These are phyloP conservation scores for Verticillium longisporum DNA, from an alignment of 2,329 filamentous ascomycete species.

Conservation along the genomic window DNA sequence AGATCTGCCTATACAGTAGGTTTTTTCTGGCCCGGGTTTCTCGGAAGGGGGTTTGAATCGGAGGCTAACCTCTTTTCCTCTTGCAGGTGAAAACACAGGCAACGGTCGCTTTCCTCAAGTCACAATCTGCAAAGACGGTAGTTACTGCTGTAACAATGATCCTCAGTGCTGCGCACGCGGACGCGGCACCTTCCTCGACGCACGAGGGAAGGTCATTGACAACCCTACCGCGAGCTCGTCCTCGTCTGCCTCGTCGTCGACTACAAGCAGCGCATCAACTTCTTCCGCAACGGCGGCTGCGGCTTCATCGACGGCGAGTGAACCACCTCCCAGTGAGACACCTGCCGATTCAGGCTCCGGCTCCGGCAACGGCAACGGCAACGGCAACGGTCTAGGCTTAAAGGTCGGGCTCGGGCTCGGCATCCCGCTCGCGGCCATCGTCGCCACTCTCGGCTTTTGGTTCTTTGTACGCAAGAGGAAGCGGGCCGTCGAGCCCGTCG, in stretches of 20 bases:
- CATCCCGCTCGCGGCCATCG: neutral
- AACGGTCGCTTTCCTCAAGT: neutral
- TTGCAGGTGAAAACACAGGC: neutral
- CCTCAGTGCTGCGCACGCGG: neutral
- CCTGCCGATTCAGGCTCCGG: neutral
- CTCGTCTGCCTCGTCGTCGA: neutral
- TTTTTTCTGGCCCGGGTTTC: too few species aligned
- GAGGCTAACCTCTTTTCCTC: neutral
- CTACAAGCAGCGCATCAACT: neutral
- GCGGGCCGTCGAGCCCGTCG: too few species aligned
- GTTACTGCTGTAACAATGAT: conserved; percentile 1
- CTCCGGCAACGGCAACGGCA: too few species aligned
- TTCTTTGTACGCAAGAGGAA: neutral
- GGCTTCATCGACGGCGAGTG: neutral
- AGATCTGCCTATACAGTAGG: too few species aligned
- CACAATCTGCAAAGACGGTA: neutral
- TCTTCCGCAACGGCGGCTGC: neutral
- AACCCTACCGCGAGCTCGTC: neutral
- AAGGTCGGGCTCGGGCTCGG: neutral
- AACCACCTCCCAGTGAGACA: neutral
- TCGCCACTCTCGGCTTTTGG: neutral
- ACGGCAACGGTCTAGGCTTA: neutral
- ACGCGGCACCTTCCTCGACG: conserved; percentile 1
- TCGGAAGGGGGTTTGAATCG: too few species aligned
- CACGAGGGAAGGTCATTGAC: neutral